These are phyloP conservation scores for Naganishia vishniacii DNA, from an alignment of 768 basidiomycete species.

Conservation along the genomic window DNA sequence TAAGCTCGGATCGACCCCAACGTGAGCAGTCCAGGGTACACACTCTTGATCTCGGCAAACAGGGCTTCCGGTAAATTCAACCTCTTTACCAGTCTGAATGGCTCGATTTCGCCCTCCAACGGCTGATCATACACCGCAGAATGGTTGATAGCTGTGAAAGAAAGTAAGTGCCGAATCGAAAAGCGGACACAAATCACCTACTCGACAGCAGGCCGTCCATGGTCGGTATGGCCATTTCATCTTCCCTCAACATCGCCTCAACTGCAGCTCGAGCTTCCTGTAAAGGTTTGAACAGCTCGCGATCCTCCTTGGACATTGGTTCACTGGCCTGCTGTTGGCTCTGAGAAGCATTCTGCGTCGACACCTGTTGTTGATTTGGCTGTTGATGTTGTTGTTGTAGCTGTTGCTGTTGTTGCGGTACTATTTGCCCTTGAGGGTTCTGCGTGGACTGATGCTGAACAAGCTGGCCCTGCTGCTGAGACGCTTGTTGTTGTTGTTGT, in stretches of 20 bases:
- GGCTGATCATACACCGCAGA: slow-evolving; percentile 12
- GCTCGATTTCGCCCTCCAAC: slow-evolving; percentile 1
- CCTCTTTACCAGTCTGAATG: slow-evolving; percentile 6
- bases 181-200: neutral
- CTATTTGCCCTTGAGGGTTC: slow-evolving; percentile 8
- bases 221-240: slow-evolving; percentile 22
- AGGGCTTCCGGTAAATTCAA: slow-evolving; percentile 13
- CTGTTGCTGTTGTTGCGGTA: slow-evolving; percentile 14
- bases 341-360: slow-evolving; percentile 3
- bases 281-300: slow-evolving; percentile 9
- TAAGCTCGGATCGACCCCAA: neutral
- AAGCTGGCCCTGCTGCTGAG: neutral
- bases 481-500: neutral
- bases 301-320: slow-evolving; percentile 15
- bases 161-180: neutral
- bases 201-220: slow-evolving; percentile 13
- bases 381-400: neutral
- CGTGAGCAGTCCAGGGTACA: neutral
- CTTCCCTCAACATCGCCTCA: slow-evolving; percentile 16
- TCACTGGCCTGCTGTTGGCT: neutral
- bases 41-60: slow-evolving; percentile 19
- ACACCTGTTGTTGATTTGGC: slow-evolving; percentile 13
- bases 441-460: slow-evolving; percentile 1
- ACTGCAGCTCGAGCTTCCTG: slow-evolving; percentile 7
- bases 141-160: slow-evolving; percentile 13